phyloP scores from a whole-genome alignment of 176 grass and related monocot species.

The Melocanna baccifera region DNA sequence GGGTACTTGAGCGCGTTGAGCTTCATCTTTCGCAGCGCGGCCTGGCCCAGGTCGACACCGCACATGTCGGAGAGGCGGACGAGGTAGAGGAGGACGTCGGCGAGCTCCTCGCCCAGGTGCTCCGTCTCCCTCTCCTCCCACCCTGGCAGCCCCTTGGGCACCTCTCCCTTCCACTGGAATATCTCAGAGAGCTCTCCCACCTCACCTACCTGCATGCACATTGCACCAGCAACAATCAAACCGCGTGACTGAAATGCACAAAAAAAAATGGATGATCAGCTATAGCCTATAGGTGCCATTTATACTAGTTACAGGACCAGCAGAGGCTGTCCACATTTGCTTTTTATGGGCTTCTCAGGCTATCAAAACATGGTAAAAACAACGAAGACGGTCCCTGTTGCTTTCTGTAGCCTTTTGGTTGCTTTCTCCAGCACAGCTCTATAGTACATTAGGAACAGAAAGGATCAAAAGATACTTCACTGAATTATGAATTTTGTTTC shows the following conservation, averaged over 20 bases:
- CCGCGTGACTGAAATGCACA: neutral
- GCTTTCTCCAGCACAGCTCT: neutral
- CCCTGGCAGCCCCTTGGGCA: conserved; percentile 59
- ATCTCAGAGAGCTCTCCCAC: conserved; percentile 77
- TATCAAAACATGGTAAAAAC: neutral
- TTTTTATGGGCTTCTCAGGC: neutral
- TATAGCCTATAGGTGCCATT: neutral
- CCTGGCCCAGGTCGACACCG: conserved; percentile 51
- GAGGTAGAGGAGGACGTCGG: conserved; percentile 74
- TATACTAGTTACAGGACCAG: neutral
- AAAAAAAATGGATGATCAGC: neutral
- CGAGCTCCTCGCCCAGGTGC: conserved; percentile 74
- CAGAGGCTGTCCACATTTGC: neutral
- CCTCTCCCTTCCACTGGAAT: conserved; percentile 82
- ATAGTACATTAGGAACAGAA: neutral
- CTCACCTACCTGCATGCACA: conserved; percentile 57
- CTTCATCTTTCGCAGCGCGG: conserved; percentile 52
- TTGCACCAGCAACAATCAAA: neutral
- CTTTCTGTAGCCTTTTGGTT: neutral
- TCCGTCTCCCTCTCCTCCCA: conserved; percentile 69
- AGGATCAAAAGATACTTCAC: no score
- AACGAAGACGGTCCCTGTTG: neutral
- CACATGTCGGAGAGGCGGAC: conserved; percentile 77
- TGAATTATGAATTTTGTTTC: neutral
- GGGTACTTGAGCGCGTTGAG: conserved; percentile 73